Conservation (phyloP, 148 eudicot species). For the Arctostaphylos glauca region DNA sequence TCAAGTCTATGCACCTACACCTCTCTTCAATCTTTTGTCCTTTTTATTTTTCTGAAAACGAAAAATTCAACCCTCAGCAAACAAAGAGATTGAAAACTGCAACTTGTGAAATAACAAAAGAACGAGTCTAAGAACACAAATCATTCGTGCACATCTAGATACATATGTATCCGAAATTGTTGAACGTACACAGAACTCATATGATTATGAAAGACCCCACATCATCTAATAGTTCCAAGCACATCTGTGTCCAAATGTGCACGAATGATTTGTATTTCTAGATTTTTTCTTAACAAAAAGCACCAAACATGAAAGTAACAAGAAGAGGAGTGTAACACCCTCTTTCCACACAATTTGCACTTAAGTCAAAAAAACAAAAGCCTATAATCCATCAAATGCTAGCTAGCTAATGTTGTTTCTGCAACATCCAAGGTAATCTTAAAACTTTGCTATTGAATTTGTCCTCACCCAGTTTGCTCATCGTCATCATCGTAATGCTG, state of each 20-base stretch:
- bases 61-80: no score
- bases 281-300: no score
- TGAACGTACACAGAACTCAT: no score
- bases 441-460: background rate
- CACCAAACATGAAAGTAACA: background rate
- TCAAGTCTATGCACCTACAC: background rate
- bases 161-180: no score
- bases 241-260: no score
- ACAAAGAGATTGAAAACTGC: no score
- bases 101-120: no score
- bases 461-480: background rate
- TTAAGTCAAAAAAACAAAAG: background rate
- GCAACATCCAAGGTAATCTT: background rate
- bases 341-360: background rate
- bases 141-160: no score
- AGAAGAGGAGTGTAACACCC: background rate
- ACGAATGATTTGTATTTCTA: no score
- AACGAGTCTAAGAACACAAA: no score
- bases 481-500: background rate
- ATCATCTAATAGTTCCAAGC: no score
- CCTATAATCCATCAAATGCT: conserved; percentile 1
- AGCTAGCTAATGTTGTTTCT: background rate
- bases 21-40: background rate
- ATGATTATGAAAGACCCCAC: no score
- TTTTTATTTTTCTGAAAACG: background rate